Evolutionary conservation across 78 protist species (phyloP), one percentile per base, ranked within the genome.

Genomic region (Isochrysis galbana): DNA sequence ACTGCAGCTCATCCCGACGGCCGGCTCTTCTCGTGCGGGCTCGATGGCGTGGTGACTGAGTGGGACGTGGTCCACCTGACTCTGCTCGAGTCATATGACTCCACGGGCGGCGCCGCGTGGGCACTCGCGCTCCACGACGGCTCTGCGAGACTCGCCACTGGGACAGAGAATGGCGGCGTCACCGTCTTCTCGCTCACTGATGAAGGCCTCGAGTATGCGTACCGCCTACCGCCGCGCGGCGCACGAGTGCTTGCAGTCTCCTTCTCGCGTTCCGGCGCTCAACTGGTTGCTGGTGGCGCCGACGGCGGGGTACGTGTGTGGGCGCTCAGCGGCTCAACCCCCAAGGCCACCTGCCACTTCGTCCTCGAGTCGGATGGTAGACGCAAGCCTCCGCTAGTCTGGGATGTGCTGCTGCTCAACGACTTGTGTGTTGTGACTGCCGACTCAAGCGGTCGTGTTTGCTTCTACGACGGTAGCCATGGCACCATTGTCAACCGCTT

Each of bases 71-170:
- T 19, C 38, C 1, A 34, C 39, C n/a, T 80, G 41, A 25, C 88
- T 1, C 42, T 54, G 26, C 7, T 14, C 41, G 7, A 26, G 5
- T 23, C 51, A 22, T 44, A 0, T 25, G 55, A 80, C n/a, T 44
- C 51, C 41, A 26, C 0, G 29, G 88, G 55, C 36, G 88, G 88
- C 54, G 88, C 48, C 38, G 88, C 51, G 38, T 80, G 88, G 88
- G 0, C 55, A 14, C 0, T 80, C 29, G 38, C n/a, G 25, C 39
- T 80, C 0, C 39, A 44, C 55, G 25, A 2, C 22, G 39, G 39
- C 29, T 4, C 22, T 5, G 55, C 29, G 14, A 5, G 32, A 39
- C n/a, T 80, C 22, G 88, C 88, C 38, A 54, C 23, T 5, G 88
- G 55, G 22, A 44, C 55, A 17, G 88, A 80, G 54, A 54, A 41